These are phyloP conservation scores for Ceratocystis cacaofunesta DNA, from an alignment of 2,329 filamentous ascomycete genomes.

Conservation along the genomic window DNA sequence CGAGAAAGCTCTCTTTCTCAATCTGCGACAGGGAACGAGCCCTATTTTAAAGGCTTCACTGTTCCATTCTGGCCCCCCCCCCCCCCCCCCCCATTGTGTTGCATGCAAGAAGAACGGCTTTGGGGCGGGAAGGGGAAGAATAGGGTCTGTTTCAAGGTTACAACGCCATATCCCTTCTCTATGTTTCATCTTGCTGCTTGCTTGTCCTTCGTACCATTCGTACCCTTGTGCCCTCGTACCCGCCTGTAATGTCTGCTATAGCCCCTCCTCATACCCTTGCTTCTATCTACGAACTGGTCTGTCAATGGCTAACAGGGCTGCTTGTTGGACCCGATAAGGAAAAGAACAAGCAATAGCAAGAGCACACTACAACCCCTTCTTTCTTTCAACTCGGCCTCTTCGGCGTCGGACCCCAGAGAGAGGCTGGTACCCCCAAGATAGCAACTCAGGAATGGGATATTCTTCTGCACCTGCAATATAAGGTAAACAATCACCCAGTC, in stretches of 20 bases:
- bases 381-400: background rate
- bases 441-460: too few species aligned
- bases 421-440: too few species aligned
- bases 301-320: background rate
- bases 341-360: background rate
- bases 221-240: background rate
- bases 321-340: background rate
- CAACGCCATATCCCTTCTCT: conserved; percentile 2
- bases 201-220: background rate
- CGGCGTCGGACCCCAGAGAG: background rate
- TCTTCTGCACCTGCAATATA: background rate
- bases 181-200: conserved; percentile 1
- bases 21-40: too few species aligned
- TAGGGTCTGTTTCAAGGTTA: background rate
- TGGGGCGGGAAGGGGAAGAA: background rate
- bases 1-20: too few species aligned
- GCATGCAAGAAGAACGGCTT: background rate
- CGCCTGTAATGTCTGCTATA: background rate
- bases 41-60: too few species aligned
- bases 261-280: background rate
- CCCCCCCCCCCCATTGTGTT: background rate
- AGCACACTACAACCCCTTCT: background rate
- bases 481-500: background rate
- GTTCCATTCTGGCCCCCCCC: too few species aligned
- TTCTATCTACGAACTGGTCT: background rate